A percentile compares a stretch with the other conserved stretches of the same genome.
phyloP scores from a whole-genome alignment of 1,284 basidiomycete species.

The Malassezia obtusa region DNA sequence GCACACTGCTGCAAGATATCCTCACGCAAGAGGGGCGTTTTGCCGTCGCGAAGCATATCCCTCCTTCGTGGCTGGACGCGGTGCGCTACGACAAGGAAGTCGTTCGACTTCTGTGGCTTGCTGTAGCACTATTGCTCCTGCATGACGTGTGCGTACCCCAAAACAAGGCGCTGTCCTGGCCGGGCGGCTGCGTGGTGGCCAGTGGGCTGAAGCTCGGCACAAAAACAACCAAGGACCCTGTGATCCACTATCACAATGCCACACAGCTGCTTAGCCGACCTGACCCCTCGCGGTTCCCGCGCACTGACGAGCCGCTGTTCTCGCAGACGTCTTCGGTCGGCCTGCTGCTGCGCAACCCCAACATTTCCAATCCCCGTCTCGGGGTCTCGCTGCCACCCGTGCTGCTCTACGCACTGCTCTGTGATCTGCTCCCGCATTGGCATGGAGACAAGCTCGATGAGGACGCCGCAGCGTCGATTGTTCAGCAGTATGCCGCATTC shows the following conservation, averaged over 20 bases:
- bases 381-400: conserved; percentile 20
- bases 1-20: conserved; percentile 13
- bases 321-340: conserved; percentile 11
- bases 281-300: conserved; percentile 13
- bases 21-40: conserved; percentile 13
- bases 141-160: conserved; percentile 22
- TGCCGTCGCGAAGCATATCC: conserved; percentile 19
- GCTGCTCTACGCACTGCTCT: conserved; percentile 26
- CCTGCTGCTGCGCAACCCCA: conserved; percentile 22
- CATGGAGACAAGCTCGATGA: not conserved
- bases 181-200: conserved; percentile 28
- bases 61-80: conserved; percentile 15
- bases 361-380: conserved; percentile 18
- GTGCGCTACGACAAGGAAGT: conserved; percentile 11
- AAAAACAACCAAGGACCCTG: conserved; percentile 33
- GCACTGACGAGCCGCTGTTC: conserved; percentile 4
- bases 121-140: conserved; percentile 25
- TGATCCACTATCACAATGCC: conserved; percentile 18
- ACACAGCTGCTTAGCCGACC: conserved; percentile 5
- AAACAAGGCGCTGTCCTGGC: conserved; percentile 34
- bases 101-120: conserved; percentile 26
- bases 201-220: conserved; percentile 42
- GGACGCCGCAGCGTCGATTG: conserved; percentile 8
- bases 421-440: conserved; percentile 12
- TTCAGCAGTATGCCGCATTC: conserved; percentile 20